Base-by-base conservation (phyloP, 495 filamentous ascomycete species). In the Aspergillus diversus region DNA sequence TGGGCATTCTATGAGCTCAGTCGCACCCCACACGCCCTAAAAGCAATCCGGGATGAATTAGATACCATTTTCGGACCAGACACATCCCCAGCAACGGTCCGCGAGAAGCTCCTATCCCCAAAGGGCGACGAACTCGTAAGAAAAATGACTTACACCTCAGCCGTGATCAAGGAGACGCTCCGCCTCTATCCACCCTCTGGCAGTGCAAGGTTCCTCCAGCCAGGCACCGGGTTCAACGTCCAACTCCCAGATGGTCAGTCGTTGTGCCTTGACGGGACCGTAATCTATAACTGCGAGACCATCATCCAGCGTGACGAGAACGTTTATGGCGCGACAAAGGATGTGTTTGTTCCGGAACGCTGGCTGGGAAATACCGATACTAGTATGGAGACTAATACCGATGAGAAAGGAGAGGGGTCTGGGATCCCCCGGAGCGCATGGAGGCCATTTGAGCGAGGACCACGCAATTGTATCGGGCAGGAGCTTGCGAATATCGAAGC, bases 401-500 rank as follows among this genome's bases (percentile, higher is more conserved):
- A 42, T 32, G 4, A 75, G 71, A 48, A 37, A 47, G 15, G 8
- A 0, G 17, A 39, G 13, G 33, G 12, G 34, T 33, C 34, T 1
- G 47, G 17, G 17, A 37, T 69, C n/a, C 62, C 60, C 71, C 74
- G 46, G 43, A 76, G 74, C 52, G 70, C 75, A 5, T 83, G 70
- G 70, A 65, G 81, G 16, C 73, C 81, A 1, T 85, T 85, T 39
- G 76, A 81, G 67, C 71, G 73, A 4, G 83, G 83, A 0, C 81
- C 79, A 2, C 69, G 81, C 33, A 75, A 73, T 51, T 84, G 83
- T 49, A 81, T 84, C 33, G 83, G 81, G 0, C 81, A 85, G 65
- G 80, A 81, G 53, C 63, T 85, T 21, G 81, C 73, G 5, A 69
- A 72, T 55, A 31, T 79, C 1, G 81, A 86, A 57, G 51, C 81